Evolutionary conservation across 1,284 basidiomycete species (phyloP).

Genomic region (Athelia psychrophila): DNA sequence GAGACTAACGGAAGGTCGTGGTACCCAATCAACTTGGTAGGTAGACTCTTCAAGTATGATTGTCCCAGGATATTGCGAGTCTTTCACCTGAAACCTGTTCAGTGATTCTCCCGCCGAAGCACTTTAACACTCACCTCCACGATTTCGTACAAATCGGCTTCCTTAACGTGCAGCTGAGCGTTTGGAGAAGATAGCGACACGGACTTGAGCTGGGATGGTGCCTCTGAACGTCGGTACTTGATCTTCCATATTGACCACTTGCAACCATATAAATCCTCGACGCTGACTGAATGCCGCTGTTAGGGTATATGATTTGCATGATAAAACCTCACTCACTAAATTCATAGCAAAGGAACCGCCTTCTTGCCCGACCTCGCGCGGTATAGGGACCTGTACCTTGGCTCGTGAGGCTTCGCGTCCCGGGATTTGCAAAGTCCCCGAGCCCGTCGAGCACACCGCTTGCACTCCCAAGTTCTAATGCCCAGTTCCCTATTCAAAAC

Average conservation of each 20-base stretch:
- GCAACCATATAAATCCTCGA: conserved; percentile 90
- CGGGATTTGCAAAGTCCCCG: conserved; percentile 55
- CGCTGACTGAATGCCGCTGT: conserved; percentile 50
- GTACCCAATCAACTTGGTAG: conserved; percentile 75
- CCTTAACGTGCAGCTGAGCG: conserved; percentile 63
- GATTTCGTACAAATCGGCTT: conserved; percentile 79
- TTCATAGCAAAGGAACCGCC: conserved; percentile 83
- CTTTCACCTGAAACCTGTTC: conserved; percentile 54
- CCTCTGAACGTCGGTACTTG: conserved; percentile 62
- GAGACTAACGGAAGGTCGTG: conserved; percentile 65
- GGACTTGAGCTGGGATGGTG: conserved; percentile 42
- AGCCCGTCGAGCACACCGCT: conserved; percentile 64
- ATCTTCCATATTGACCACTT: conserved; percentile 82
- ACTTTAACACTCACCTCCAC: conserved; percentile 46
- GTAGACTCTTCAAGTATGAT: conserved; percentile 60
- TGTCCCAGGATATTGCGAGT: conserved; percentile 82
- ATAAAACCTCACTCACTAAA: conserved; percentile 45
- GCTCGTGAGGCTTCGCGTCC: conserved; percentile 56
- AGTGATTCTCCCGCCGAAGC: not conserved
- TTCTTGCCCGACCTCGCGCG: conserved; percentile 59
- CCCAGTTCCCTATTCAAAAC: conserved; percentile 65
- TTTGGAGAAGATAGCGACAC: conserved; percentile 63
- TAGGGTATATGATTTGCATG: not conserved
- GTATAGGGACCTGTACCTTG: conserved; percentile 65
- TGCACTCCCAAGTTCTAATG: conserved; percentile 86